phyloP scores from a whole-genome alignment of 176 grass and related monocot species.

The Luzula sylvatica region DNA sequence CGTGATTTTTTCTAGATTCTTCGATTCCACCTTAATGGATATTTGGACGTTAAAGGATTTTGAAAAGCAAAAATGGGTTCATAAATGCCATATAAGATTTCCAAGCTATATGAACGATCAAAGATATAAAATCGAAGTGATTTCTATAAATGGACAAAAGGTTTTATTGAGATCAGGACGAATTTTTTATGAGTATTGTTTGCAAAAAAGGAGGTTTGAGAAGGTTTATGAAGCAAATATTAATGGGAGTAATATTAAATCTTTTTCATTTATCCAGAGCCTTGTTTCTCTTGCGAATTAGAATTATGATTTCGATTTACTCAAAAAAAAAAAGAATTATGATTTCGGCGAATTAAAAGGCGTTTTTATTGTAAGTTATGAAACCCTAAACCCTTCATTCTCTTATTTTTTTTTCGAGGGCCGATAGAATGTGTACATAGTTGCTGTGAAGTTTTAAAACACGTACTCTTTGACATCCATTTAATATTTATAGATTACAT shows the following conservation, averaged over 20 bases:
- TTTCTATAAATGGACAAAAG: constrained; percentile 9
- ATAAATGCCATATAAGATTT: constrained; percentile 2
- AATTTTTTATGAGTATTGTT: constrained; percentile 4
- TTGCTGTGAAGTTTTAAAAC: too few relatives aligned
- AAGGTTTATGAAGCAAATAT: neutral
- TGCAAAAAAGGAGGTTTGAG: neutral
- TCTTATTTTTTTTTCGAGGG: too few relatives aligned
- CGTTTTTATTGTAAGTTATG: too few relatives aligned
- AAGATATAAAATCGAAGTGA: constrained; percentile 12
- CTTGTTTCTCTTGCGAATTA: constrained; percentile 1
- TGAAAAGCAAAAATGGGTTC: neutral
- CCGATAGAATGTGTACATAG: too few relatives aligned
- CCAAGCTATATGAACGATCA: neutral
- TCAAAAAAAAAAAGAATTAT: too few relatives aligned
- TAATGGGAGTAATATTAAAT: neutral
- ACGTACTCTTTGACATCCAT: too few relatives aligned
- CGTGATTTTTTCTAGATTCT: constrained; percentile 2
- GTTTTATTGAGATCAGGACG: constrained; percentile 12
- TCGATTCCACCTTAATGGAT: neutral
- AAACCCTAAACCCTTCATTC: too few relatives aligned
- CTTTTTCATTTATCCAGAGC: constrained; percentile 13
- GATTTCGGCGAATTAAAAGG: too few relatives aligned
- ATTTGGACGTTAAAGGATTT: constrained; percentile 12
- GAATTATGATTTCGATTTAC: too few relatives aligned
- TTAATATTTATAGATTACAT: too few relatives aligned